These are phyloP conservation scores for Clathrospora elynae DNA, from an alignment of 2,329 filamentous ascomycete species.

Conservation along the genomic window DNA sequence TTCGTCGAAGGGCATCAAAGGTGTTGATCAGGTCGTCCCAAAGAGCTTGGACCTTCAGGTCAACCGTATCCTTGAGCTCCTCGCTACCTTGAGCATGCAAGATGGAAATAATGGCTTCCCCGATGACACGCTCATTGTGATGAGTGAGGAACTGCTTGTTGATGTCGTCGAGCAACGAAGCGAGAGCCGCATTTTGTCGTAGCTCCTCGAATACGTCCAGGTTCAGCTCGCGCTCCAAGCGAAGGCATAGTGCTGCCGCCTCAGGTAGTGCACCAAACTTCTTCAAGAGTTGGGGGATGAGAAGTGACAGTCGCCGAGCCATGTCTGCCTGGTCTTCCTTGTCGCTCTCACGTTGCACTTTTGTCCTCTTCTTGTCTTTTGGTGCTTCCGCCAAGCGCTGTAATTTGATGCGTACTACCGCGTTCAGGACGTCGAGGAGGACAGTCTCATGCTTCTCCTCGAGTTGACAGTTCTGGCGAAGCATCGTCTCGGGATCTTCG, in stretches of 20 bases:
- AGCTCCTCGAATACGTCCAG: conserved; percentile 87
- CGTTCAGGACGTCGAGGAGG: conserved; percentile 83
- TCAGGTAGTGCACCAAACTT: conserved; percentile 91
- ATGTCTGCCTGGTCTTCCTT: conserved; percentile 79
- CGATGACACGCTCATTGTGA: conserved; percentile 80
- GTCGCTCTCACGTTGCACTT: conserved; percentile 59
- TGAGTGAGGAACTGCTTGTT: conserved; percentile 95
- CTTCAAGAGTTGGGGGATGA: conserved; percentile 84
- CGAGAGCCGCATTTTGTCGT: conserved; percentile 82
- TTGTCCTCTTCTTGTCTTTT: conserved; percentile 62
- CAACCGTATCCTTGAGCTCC: conserved; percentile 84
- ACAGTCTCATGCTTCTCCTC: conserved; percentile 79
- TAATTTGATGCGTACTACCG: conserved; percentile 77
- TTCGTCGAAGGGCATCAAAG: conserved; percentile 70
- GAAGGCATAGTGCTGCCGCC: conserved; percentile 82
- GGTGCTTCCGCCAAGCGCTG: conserved; percentile 67
- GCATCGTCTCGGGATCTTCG: conserved; percentile 64
- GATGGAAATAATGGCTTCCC: conserved; percentile 80
- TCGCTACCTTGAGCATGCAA: conserved; percentile 85
- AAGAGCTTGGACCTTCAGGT: conserved; percentile 76
- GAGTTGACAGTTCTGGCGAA: conserved; percentile 75
- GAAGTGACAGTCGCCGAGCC: conserved; percentile 74
- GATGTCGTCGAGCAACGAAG: conserved; percentile 84
- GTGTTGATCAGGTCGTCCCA: conserved; percentile 85
- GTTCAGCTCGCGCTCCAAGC: conserved; percentile 84